A percentile compares a stretch with the other conserved stretches of the same genome.
phyloP scores from a whole-genome alignment of 169 alveolate species.

The Cryptosporidium felis region DNA sequence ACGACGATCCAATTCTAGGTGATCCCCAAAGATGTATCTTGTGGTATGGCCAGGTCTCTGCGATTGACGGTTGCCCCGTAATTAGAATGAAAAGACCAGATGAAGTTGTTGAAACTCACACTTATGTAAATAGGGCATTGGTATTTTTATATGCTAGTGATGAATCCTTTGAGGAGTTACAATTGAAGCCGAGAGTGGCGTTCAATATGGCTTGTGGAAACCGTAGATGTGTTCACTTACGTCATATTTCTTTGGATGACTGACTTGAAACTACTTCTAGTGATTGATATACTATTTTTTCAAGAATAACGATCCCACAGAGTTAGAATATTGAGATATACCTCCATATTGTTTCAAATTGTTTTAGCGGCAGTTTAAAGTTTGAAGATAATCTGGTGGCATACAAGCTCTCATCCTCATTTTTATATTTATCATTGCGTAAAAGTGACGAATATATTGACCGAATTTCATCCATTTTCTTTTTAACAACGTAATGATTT shows the following conservation, averaged over 20 bases:
- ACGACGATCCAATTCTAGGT: slow-evolving; percentile 89
- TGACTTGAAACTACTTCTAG: no score
- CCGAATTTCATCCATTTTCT: no score
- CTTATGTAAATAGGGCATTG: slow-evolving; percentile 88
- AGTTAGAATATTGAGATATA: no score
- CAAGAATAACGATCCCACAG: no score
- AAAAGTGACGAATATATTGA: no score
- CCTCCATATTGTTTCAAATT: no score
- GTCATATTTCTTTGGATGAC: slow-evolving; percentile 88
- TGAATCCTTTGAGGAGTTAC: slow-evolving; percentile 88
- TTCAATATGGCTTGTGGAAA: slow-evolving; percentile 91
- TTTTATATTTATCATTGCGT: no score
- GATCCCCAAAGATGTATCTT: slow-evolving; percentile 87
- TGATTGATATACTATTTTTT: no score
- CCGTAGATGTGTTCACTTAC: slow-evolving; percentile 85
- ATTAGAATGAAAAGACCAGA: slow-evolving; percentile 85
- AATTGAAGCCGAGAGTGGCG: slow-evolving; percentile 85
- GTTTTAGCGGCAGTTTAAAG: no score
- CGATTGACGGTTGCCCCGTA: slow-evolving; percentile 86
- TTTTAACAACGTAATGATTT: no score
- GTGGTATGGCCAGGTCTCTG: slow-evolving; percentile 87
- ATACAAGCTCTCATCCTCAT: no score
- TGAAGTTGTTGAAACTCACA: slow-evolving; percentile 82
- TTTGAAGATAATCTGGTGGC: no score
- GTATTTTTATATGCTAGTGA: slow-evolving; percentile 88